Conservation (phyloP, 2,329 filamentous ascomycete species). For the Cladophialophora yegresii region DNA sequence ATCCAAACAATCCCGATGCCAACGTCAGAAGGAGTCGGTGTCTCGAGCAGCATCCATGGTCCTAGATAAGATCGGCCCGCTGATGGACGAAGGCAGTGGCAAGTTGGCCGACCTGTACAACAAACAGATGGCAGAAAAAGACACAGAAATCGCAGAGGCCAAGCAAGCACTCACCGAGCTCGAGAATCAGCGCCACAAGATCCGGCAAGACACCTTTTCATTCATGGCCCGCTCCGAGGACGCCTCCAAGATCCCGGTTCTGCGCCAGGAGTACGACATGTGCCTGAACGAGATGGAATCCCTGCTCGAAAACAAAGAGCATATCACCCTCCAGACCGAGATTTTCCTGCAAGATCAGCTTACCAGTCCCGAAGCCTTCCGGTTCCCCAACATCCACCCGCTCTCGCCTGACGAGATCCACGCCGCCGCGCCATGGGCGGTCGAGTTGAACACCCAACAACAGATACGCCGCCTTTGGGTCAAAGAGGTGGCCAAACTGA, state of each 20-base stretch:
- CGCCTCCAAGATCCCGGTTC: constrained; percentile 42
- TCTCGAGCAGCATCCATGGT: constrained; percentile 70
- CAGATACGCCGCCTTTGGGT: constrained; percentile 37
- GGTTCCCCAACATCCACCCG: constrained; percentile 36
- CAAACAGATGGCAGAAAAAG: constrained; percentile 38
- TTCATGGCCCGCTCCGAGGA: constrained; percentile 45
- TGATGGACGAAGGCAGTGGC: constrained; percentile 71
- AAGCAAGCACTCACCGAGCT: constrained; percentile 55
- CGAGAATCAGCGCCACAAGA: constrained; percentile 48
- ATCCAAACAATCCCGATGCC: constrained; percentile 28
- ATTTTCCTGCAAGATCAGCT: constrained; percentile 38
- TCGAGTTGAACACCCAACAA: constrained; percentile 48
- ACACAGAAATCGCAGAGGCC: constrained; percentile 66
- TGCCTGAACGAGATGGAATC: constrained; percentile 45
- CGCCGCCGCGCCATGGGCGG: constrained; percentile 40
- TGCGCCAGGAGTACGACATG: constrained; percentile 45
- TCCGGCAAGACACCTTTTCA: constrained; percentile 45
- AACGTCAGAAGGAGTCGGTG: constrained; percentile 42
- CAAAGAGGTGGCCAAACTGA: constrained; percentile 34
- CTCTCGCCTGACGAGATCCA: constrained; percentile 40
- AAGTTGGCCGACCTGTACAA: constrained; percentile 60
- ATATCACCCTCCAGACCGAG: constrained; percentile 40
- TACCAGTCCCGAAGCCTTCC: constrained; percentile 35
- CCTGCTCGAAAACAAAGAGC: constrained; percentile 49
- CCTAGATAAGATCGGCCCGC: constrained; percentile 67